These are phyloP conservation scores for Pyrenophora teres DNA, from an alignment of 2,329 filamentous ascomycete species.

Conservation along the genomic window DNA sequence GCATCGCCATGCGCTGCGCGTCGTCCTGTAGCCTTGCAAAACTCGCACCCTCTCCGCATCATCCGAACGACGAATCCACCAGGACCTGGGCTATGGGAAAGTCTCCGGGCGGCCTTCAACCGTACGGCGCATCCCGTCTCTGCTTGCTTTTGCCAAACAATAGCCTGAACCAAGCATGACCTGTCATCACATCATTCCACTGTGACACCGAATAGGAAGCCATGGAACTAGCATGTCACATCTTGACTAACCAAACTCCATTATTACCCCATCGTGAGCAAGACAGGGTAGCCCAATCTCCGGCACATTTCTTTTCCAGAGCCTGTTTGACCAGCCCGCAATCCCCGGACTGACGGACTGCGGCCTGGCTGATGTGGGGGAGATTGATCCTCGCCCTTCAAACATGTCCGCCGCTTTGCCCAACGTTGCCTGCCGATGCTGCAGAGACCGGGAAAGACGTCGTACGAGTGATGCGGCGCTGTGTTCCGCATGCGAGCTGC, in stretches of 20 bases:
- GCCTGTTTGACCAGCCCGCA: constrained; percentile 17
- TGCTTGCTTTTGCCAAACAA: constrained; percentile 19
- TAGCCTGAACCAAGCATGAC: constrained; percentile 24
- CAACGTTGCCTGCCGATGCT: constrained; percentile 9
- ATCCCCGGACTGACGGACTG: constrained; percentile 19
- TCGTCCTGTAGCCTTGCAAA: constrained; percentile 17
- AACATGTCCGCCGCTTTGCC: constrained; percentile 17
- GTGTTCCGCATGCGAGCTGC: neutral
- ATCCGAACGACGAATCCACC: constrained; percentile 20
- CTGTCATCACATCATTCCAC: constrained; percentile 21
- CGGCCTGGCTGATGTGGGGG: constrained; percentile 28
- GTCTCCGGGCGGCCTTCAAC: constrained; percentile 4
- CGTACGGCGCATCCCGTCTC: constrained; percentile 1
- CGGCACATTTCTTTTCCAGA: constrained; percentile 4
- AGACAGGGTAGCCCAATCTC: constrained; percentile 17
- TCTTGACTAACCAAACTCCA: constrained; percentile 13
- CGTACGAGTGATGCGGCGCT: constrained; percentile 5
- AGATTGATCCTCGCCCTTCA: constrained; percentile 23
- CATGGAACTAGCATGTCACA: constrained; percentile 19
- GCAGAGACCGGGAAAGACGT: neutral
- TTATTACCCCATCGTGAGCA: constrained; percentile 12
- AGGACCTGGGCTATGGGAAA: constrained; percentile 22
- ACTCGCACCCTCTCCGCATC: constrained; percentile 19
- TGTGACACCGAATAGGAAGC: constrained; percentile 29
- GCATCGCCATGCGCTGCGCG: constrained; percentile 8